A percentile compares a stretch with the other conserved stretches of the same genome.
These are phyloP conservation scores for Candida incommunis DNA, from an alignment of 805 yeast genomes.

Conservation along the genomic window DNA sequence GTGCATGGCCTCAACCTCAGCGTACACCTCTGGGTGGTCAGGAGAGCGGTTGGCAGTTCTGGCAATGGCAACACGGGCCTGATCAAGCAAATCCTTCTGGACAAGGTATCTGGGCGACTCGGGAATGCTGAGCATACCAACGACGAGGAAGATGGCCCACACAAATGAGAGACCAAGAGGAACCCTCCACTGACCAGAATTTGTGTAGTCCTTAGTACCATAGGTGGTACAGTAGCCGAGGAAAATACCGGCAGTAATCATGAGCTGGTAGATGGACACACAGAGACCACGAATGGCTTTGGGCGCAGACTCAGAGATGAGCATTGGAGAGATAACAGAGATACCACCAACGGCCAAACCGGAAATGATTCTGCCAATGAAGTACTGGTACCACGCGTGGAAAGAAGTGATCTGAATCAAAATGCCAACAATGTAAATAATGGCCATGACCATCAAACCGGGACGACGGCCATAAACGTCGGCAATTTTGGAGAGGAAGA, in stretches of 20 bases:
- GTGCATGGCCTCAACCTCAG: background rate
- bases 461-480: conserved; percentile 38
- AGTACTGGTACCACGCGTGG: conserved; percentile 28
- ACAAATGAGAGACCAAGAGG: conserved; percentile 56
- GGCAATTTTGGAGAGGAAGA: conserved; percentile 42
- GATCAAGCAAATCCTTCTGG: conserved; percentile 33
- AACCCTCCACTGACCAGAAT: conserved; percentile 44
- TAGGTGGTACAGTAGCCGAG: conserved; percentile 59
- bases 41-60: conserved; percentile 24
- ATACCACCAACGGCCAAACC: conserved; percentile 68
- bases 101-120: conserved; percentile 61
- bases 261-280: conserved; percentile 61
- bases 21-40: conserved; percentile 20
- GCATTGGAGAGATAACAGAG: conserved; percentile 51
- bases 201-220: conserved; percentile 31
- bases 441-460: conserved; percentile 17
- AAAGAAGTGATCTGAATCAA: conserved; percentile 34
- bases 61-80: conserved; percentile 40
- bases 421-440: conserved; percentile 40
- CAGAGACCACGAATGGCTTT: conserved; percentile 51
- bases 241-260: conserved; percentile 57
- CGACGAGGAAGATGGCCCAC: conserved; percentile 43
- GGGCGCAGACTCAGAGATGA: conserved; percentile 36
- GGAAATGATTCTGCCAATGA: conserved; percentile 35
- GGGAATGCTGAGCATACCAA: conserved; percentile 50